Evolutionary conservation across 163 green algal genomes (phyloP), one percentile per base, ranked within the genome.

Genomic region (Chloromonas sp.): DNA sequence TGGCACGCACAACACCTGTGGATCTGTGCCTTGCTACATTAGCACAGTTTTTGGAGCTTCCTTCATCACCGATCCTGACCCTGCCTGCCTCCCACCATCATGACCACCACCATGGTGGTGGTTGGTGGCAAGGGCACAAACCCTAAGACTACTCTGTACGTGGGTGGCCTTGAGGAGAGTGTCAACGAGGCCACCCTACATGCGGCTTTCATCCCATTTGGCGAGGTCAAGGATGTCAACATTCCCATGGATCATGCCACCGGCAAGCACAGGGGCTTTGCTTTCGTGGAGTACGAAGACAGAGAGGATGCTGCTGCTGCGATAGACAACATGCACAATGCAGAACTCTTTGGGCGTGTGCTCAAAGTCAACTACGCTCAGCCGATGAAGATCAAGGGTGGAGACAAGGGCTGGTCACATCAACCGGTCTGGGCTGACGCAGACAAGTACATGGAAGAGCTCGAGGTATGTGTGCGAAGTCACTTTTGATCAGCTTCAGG

Each of bases 301-400:
- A 94, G 93, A 74, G 96, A 98, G 15, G 97, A 99, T 78, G 95
- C 97, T 1, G 94, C 91, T n/a, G 95, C 88, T 14, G 97, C 97
- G 0, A 97, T 98, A 3, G 96, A 99, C 87, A 99, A 99, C 92
- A 99, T 99, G 97, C 91, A 99, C 93, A 97, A 98, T 84, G 94
- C 94, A 57, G 97, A 98, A 90, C 88, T 96, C 15, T 94, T 92
- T 83, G 94, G 94, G 11, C 86, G 92, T 60, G 89, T 95, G 83
- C 91, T 99, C n/a, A 92, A 92, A 0, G 94, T 98, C 57, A 99
- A 99, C 90, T 98, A 95, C 77, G 97, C 97, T 3, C 95, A 98
- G 87, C 94, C 95, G 1, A 95, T 94, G 87, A 97, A 97, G 86
- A 98, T 98, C 86, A 98, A 98, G 91, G 83, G 83, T 61, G 83